These are phyloP conservation scores for Quercus ilex DNA, from an alignment of 306 rosid genomes.

Conservation along the genomic window DNA sequence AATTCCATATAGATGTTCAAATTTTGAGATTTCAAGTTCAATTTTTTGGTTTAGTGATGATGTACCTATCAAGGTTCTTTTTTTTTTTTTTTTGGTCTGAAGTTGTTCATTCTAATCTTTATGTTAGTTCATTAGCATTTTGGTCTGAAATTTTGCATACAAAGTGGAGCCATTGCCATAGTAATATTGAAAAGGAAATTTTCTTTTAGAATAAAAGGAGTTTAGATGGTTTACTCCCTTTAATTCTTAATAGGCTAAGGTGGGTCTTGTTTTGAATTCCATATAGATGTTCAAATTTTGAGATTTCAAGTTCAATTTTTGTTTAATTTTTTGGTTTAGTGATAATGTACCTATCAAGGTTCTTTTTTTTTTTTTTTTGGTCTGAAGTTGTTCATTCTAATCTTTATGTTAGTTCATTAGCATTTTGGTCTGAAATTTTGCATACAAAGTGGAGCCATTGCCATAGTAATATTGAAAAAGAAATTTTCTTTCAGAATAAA, in stretches of 20 bases:
- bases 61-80: not conserved
- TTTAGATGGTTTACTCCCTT: not conserved
- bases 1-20: not conserved
- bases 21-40: not conserved
- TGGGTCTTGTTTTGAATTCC: not conserved
- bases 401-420: not conserved
- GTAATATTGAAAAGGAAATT: not conserved
- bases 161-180: not conserved
- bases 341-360: not conserved
- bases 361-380: not conserved
- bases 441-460: not conserved
- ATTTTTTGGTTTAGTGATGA: not conserved
- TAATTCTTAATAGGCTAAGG: not conserved
- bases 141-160: not conserved
- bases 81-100: not conserved
- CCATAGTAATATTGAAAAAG: not conserved
- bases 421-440: not conserved
- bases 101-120: not conserved
- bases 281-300: not conserved
- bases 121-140: not conserved
- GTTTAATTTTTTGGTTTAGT: not conserved
- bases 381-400: not conserved
- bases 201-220: not conserved
- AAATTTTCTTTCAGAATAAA: not conserved
- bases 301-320: not conserved